Conservation (phyloP, 139 green algal species). For the Deuterostichococcus epilithicus region DNA sequence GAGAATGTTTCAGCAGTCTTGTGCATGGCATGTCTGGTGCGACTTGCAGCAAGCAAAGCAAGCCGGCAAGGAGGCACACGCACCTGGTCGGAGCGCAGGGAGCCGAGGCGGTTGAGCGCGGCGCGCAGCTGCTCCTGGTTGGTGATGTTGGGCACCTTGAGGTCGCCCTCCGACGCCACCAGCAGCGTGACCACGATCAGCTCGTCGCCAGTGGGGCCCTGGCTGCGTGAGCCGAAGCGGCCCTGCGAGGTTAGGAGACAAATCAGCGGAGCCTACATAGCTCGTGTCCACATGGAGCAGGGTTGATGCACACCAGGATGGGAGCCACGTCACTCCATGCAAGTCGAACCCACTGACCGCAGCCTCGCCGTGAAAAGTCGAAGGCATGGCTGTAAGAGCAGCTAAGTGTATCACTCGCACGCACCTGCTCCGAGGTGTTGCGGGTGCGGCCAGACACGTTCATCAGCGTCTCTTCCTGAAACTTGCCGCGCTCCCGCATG, state of each 20-base stretch:
- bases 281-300: too few species aligned
- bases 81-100: conserved; percentile 56
- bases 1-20: background rate
- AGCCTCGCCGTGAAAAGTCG: too few species aligned
- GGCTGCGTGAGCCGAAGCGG: too few species aligned
- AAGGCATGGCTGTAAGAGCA: too few species aligned
- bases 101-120: conserved; percentile 69
- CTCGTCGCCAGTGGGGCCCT: conserved; percentile 38
- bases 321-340: too few species aligned
- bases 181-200: conserved; percentile 88
- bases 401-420: too few species aligned
- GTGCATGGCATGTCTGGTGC: background rate
- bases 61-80: background rate
- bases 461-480: conserved; percentile 87
- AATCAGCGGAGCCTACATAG: too few species aligned
- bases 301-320: too few species aligned
- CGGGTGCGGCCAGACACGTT: conserved; percentile 75
- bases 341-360: too few species aligned
- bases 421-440: background rate
- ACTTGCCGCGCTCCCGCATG: conserved; percentile 79
- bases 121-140: conserved; percentile 41
- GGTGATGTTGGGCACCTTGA: conserved; percentile 70
- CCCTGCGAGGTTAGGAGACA: too few species aligned
- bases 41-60: background rate
- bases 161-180: conserved; percentile 61